These are phyloP conservation scores for Petrea volubilis DNA, from an alignment of 257 asterid species.

Conservation along the genomic window DNA sequence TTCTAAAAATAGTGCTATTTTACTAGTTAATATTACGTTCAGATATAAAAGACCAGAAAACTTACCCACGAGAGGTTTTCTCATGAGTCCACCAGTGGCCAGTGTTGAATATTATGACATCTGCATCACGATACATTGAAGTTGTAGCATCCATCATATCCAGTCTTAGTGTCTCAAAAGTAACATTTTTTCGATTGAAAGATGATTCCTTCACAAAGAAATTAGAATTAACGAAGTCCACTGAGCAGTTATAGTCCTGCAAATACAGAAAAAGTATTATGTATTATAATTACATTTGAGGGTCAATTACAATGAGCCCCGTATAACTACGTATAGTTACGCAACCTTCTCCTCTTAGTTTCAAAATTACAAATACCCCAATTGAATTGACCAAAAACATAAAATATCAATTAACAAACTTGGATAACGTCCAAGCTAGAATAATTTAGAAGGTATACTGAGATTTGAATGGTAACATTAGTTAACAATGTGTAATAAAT, in stretches of 20 bases:
- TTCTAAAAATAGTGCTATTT: background rate
- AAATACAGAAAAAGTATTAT: slow-evolving; percentile 22
- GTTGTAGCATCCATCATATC: slow-evolving; percentile 84
- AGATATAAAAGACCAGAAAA: too few relatives aligned
- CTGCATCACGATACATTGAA: slow-evolving; percentile 87
- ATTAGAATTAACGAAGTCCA: slow-evolving; percentile 88
- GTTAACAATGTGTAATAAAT: too few relatives aligned
- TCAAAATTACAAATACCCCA: too few relatives aligned
- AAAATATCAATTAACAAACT: too few relatives aligned
- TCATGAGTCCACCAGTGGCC: slow-evolving; percentile 99
- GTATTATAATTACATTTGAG: too few relatives aligned
- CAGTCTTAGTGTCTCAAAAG: slow-evolving; percentile 76
- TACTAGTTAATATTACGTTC: background rate
- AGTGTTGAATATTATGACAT: slow-evolving; percentile 79
- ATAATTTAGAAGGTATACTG: too few relatives aligned
- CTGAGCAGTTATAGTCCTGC: slow-evolving; percentile 85
- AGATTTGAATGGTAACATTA: too few relatives aligned
- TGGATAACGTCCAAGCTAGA: too few relatives aligned
- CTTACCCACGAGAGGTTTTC: slow-evolving; percentile 92
- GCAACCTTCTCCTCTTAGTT: too few relatives aligned
- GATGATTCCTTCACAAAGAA: slow-evolving; percentile 78
- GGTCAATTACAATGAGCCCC: too few relatives aligned
- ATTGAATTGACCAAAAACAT: too few relatives aligned
- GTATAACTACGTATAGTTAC: too few relatives aligned
- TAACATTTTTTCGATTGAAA: slow-evolving; percentile 52